Base-by-base conservation (phyloP, 78 protist genomes). In the Polysphondylium violaceum region DNA sequence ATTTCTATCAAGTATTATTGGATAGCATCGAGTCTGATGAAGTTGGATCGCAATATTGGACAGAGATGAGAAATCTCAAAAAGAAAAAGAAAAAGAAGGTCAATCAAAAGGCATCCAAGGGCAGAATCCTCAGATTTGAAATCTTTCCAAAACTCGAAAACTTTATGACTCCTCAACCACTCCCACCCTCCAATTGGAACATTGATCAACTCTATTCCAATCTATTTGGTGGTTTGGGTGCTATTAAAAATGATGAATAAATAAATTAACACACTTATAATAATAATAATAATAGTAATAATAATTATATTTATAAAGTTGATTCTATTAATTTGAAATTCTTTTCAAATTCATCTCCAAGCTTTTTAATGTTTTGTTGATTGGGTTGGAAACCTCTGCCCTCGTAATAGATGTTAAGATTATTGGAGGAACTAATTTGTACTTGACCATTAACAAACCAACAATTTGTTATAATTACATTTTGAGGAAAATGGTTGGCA, bases 91-190 rank as follows among this genome's bases (percentile, higher is more conserved):
- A 65, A 58, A 55, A 60, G 41, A 44, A 58, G 19, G 64, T 41
- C n/a, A 81, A 81, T 23, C 74, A 65, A 58, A 81, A 78, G 41
- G 68, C 77, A 23, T 68, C 76, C 1, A 81, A 81, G 17, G 77
- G 71, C 25, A 50, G 77, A 51, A 41, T 38, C 2, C 68, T 81
- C 3, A 19, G 77, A 21, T 81, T 55, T 53, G 89, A 81, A 17
- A 59, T 68, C 27, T 81, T 68, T 38, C 60, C 76, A 53, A 81
- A 81, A 81, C 68, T 81, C 8, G 89, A 81, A 68, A 81, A 81
- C 64, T 81, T 81, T 56, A 81, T 81, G 89, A 72, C 89, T 0
- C 78, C 89, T 9, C 55, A 38, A 11, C 60, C 89, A 25, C n/a
- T 65, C 6, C 56, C 89, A 25, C 31, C 56, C 0, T 69, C 77